Evolutionary conservation across 1,284 basidiomycete genomes (phyloP).

Genomic region (Cystobasidium sp.): DNA sequence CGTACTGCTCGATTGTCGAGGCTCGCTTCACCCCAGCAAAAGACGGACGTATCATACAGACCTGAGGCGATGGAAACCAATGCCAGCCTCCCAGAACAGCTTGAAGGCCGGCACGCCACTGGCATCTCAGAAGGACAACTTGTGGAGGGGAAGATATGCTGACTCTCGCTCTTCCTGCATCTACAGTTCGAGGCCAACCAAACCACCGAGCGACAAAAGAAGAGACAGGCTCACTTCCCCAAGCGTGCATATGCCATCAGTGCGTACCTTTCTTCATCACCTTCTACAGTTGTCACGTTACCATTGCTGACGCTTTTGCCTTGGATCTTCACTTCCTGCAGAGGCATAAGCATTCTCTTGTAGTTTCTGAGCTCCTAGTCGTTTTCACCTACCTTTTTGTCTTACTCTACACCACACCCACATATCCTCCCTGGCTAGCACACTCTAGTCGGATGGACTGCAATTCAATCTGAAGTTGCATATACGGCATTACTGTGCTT

Average conservation of each 20-base stretch:
- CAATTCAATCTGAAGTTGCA: constrained; percentile 11
- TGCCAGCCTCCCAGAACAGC: not conserved
- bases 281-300: not conserved
- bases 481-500: not conserved
- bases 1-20: too few relatives aligned
- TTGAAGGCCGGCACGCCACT: not conserved
- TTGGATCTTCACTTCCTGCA: not conserved
- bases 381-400: constrained; percentile 1
- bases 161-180: constrained; percentile 8
- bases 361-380: constrained; percentile 7
- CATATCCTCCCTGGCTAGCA: constrained; percentile 20
- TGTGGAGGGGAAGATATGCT: not conserved
- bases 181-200: constrained; percentile 74
- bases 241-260: constrained; percentile 60
- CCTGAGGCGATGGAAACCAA: too few relatives aligned
- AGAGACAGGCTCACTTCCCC: constrained; percentile 94
- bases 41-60: too few relatives aligned
- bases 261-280: constrained; percentile 51
- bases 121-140: not conserved
- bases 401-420: not conserved
- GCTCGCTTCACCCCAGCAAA: too few relatives aligned
- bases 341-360: constrained; percentile 34
- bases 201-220: constrained; percentile 87
- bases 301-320: not conserved
- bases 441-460: constrained; percentile 13